phyloP scores from a whole-genome alignment of 805 yeast genomes.

The Cyberlindnera mrakii region DNA sequence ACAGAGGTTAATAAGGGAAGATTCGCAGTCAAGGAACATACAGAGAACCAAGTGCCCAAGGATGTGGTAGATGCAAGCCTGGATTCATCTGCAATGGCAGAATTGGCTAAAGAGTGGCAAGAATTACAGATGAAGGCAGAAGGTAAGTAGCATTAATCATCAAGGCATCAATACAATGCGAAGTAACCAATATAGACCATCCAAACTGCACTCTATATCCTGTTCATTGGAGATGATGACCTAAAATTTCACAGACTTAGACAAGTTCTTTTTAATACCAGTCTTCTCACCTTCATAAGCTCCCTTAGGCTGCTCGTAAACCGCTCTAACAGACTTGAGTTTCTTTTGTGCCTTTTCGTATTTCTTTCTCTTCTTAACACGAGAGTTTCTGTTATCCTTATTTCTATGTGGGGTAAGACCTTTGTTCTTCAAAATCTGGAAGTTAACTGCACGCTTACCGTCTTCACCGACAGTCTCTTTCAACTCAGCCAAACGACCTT shows the following conservation, averaged over 20 bases:
- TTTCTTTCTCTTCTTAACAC: slow-evolving; percentile 98
- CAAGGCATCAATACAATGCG: too few relatives aligned
- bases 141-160: too few relatives aligned
- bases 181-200: too few relatives aligned
- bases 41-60: slow-evolving; percentile 86
- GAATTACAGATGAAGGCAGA: slow-evolving; percentile 28
- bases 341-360: slow-evolving; percentile 93
- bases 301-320: slow-evolving; percentile 67
- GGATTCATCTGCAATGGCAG: slow-evolving; percentile 64
- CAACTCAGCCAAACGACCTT: slow-evolving; percentile 74
- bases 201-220: not conserved
- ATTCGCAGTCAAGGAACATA: slow-evolving; percentile 75
- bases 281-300: slow-evolving; percentile 92
- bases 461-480: slow-evolving; percentile 57
- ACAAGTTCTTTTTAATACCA: slow-evolving; percentile 91
- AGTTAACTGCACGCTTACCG: slow-evolving; percentile 93
- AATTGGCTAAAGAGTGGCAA: slow-evolving; percentile 57
- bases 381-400: slow-evolving; percentile 90
- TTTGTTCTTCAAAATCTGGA: slow-evolving; percentile 92
- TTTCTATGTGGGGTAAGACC: slow-evolving; percentile 91
- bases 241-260: slow-evolving; percentile 75
- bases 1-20: slow-evolving; percentile 64
- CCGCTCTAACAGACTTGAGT: slow-evolving; percentile 83
- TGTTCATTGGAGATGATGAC: not conserved
- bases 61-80: slow-evolving; percentile 84